A percentile compares a stretch with the other conserved stretches of the same genome.
Evolutionary conservation across 352 stramenopile genomes (phyloP).

Genomic region (Phytophthora litchii): DNA sequence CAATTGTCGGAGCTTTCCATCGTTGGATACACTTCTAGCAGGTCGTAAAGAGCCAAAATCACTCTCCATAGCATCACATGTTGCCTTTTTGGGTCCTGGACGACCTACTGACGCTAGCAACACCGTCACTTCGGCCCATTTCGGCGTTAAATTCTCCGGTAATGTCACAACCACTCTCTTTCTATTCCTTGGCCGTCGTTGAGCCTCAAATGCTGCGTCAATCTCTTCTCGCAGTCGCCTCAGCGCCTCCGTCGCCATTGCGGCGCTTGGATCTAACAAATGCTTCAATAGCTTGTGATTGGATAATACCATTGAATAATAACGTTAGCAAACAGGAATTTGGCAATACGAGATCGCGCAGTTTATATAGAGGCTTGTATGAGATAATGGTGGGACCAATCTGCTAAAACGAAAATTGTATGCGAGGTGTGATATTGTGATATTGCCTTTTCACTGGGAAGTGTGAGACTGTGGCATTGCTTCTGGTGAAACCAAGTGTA

Average conservation of each 20-base stretch:
- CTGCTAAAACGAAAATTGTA: too few species aligned
- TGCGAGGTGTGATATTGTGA: too few species aligned
- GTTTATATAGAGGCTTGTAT: too few species aligned
- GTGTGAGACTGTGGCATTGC: too few species aligned
- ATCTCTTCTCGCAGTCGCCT: conserved; percentile 29
- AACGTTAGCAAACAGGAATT: too few species aligned
- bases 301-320: too few species aligned
- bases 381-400: too few species aligned
- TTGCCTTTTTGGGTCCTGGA: background rate
- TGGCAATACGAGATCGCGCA: too few species aligned
- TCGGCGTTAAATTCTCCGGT: conserved; percentile 2
- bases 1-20: background rate
- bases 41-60: background rate
- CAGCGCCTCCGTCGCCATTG: conserved; percentile 26
- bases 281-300: too few species aligned
- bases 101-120: conserved; percentile 33
- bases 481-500: too few species aligned
- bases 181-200: background rate
- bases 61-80: background rate
- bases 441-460: too few species aligned
- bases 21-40: background rate
- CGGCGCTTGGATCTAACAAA: conserved; percentile 17
- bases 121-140: conserved; percentile 37
- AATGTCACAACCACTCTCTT: background rate
- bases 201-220: conserved; percentile 29